Percentiles rank a stretch among this genome's conserved stretches.
These are phyloP conservation scores for Medicago truncatula DNA, from an alignment of 306 rosid genomes.

Conservation along the genomic window DNA sequence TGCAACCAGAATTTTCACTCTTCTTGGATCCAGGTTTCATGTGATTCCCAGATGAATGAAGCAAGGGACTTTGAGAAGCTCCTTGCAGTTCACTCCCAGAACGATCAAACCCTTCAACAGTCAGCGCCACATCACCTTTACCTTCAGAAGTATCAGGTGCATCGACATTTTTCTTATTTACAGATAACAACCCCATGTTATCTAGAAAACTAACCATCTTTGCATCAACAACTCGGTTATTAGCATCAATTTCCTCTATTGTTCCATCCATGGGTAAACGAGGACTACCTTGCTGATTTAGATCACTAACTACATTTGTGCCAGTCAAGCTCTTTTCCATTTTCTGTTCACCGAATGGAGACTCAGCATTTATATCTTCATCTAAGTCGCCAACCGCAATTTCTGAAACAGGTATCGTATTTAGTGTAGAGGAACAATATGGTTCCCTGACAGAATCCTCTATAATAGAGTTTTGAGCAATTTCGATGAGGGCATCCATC, in stretches of 20 bases:
- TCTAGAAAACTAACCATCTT: conserved; percentile 48
- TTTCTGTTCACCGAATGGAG: conserved; percentile 45
- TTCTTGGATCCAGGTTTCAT: conserved; percentile 41
- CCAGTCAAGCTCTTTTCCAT: conserved; percentile 52
- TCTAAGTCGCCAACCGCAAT: conserved; percentile 43
- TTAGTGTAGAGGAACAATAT: conserved; percentile 42
- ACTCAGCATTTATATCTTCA: conserved; percentile 44
- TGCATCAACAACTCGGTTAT: conserved; percentile 45
- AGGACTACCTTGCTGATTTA: conserved; percentile 52
- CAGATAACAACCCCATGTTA: conserved; percentile 36
- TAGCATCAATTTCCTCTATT: conserved; percentile 46
- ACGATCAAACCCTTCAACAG: conserved; percentile 44
- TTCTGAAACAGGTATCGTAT: conserved; percentile 37
- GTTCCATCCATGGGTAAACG: conserved; percentile 47
- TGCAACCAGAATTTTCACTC: conserved; percentile 35
- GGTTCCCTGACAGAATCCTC: conserved; percentile 59
- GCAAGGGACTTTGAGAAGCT: conserved; percentile 40
- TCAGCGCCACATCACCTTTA: conserved; percentile 44
- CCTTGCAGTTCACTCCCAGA: conserved; percentile 50
- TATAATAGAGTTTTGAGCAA: conserved; percentile 84
- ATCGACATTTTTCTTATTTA: conserved; percentile 39
- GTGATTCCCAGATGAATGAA: conserved; percentile 39
- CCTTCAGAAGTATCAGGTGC: conserved; percentile 35
- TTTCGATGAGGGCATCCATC: conserved; percentile 90
- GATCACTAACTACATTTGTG: conserved; percentile 36